Conservation (phyloP, 2,329 filamentous ascomycete genomes). For the Venturia asperata region DNA sequence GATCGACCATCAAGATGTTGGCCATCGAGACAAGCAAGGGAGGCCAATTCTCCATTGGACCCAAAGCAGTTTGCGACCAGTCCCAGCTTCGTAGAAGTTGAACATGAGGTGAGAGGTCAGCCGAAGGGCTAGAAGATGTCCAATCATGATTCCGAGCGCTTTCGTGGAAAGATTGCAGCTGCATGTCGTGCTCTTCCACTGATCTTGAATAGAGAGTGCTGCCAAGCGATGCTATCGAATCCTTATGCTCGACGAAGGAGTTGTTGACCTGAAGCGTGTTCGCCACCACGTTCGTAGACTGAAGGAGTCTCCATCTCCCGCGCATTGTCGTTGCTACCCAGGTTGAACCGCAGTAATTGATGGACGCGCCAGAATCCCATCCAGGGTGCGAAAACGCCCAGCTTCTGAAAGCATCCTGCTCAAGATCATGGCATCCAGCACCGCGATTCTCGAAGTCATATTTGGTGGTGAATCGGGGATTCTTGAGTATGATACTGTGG, state of each 20-base stretch:
- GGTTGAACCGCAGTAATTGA: conserved; percentile 5
- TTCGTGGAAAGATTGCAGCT: neutral
- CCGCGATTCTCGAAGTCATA: conserved; percentile 16
- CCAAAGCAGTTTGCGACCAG: conserved; percentile 16
- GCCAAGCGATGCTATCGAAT: neutral
- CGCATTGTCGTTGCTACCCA: conserved; percentile 15
- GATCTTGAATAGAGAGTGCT: neutral
- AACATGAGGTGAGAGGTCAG: conserved; percentile 10
- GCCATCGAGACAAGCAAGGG: conserved; percentile 51
- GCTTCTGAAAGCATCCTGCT: neutral
- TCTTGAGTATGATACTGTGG: neutral
- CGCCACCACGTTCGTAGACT: conserved; percentile 1
- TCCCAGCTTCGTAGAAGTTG: conserved; percentile 16
- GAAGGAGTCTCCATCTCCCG: conserved; percentile 14
- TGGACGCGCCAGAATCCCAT: conserved; percentile 4
- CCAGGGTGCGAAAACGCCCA: neutral
- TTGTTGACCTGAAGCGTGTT: neutral
- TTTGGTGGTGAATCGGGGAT: conserved; percentile 4
- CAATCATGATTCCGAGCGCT: conserved; percentile 5
- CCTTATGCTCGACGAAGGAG: neutral
- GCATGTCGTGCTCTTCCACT: conserved; percentile 8
- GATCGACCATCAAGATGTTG: conserved; percentile 63
- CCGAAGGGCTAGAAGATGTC: neutral
- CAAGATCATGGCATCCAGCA: neutral
- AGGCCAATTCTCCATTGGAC: conserved; percentile 17